Conservation (phyloP, 1,284 basidiomycete species). For the Blastosporella zonata region DNA sequence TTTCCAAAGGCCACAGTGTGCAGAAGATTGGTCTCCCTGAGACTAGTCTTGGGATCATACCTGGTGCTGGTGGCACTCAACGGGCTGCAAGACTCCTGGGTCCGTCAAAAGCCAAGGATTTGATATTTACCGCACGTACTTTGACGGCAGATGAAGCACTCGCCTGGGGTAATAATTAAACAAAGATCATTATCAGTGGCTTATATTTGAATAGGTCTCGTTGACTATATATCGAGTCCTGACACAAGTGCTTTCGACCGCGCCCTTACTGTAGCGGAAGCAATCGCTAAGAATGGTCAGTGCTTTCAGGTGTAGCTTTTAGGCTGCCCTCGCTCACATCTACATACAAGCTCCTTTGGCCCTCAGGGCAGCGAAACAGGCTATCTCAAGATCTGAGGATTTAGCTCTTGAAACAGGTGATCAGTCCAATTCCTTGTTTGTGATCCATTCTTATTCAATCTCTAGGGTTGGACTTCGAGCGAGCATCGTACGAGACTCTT, state of each 20-base stretch:
- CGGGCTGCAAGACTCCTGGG: constrained; percentile 82
- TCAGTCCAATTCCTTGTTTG: background rate
- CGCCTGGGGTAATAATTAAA: constrained; percentile 56
- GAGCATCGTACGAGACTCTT: constrained; percentile 83
- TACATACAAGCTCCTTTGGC: constrained; percentile 74
- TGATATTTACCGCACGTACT: constrained; percentile 77
- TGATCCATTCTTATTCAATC: constrained; percentile 15
- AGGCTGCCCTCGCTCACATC: background rate
- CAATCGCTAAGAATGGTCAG: constrained; percentile 71
- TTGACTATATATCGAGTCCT: constrained; percentile 72
- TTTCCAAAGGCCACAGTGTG: constrained; percentile 46
- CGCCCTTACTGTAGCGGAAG: constrained; percentile 60
- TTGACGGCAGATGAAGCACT: constrained; percentile 69
- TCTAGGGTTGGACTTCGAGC: constrained; percentile 83
- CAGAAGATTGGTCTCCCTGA: constrained; percentile 84
- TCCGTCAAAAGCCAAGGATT: constrained; percentile 80
- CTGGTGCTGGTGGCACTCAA: constrained; percentile 94
- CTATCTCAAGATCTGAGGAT: constrained; percentile 79
- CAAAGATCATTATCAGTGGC: background rate
- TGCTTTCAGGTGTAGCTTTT: constrained; percentile 7
- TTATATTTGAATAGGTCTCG: constrained; percentile 52
- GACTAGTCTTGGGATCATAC: constrained; percentile 87
- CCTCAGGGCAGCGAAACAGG: constrained; percentile 84
- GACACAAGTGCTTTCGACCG: constrained; percentile 61
- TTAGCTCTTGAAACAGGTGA: constrained; percentile 74